Evolutionary conservation across 129 eudicot genomes (phyloP), one percentile per base, ranked within the genome.

Genomic region (Dittrichia graveolens): DNA sequence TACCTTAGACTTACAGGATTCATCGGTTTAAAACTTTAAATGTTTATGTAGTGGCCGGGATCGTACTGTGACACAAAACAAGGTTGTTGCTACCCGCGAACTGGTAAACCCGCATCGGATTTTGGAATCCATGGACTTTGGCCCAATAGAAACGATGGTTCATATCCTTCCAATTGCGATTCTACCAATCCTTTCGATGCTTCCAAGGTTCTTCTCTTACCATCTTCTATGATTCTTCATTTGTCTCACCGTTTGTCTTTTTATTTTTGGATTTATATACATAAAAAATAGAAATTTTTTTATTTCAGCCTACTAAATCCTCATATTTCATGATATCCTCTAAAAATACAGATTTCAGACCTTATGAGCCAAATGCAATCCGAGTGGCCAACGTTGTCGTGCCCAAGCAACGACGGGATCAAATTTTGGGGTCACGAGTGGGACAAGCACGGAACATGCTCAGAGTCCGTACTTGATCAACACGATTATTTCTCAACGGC

Each of bases 111-210:
- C 0, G 71, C 67, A 0, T 78, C 85, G 24, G 91, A 90, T 69
- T 90, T 90, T 19, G 81, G 90, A 37, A 87, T 90, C n/a, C 96
- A 90, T 71, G 96, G 96, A 2, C 82, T 90, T 11, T 90, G 96
- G 96, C 96, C 96, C 1, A 90, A 90, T 71, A 42, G 78, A 57
- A 71, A 80, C 41, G 79, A 78, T 41, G 96, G 90, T 8, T 65
- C 83, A 2, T 89, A 84, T 63, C 92, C 92, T 4, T 76, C 85
- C 16, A 70, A 84, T 37, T 89, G 96, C 66, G 87, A 86, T 39
- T 52, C 85, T 15, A 12, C 45, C 53, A 78, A 69, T 78, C 56
- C 87, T 14, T 86, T 90, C 40, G 82, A 90, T 58, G 61, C 72
- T 78, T 85, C 95, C 46, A 62, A 82, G 90, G 95, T 66, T 42